Evolutionary conservation across 352 stramenopile species (phyloP).

Genomic region (Globisporangium cederbergense): DNA sequence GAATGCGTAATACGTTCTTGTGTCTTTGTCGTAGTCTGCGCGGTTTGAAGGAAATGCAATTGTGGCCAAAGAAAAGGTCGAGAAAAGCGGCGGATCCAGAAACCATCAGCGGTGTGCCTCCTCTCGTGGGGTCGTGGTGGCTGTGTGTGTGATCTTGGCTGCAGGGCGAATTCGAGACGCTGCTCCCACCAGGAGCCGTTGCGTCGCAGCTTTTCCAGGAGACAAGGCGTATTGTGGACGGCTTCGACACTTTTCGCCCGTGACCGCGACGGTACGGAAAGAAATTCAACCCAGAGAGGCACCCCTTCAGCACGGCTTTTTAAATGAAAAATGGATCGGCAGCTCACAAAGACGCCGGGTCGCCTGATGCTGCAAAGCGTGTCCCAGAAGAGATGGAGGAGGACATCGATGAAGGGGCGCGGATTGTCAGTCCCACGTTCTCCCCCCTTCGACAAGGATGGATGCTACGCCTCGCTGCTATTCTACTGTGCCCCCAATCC

Average conservation of each 20-base stretch:
- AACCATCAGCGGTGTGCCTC: constrained; percentile 2
- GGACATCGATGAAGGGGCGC: not conserved
- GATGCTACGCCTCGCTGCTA: too few relatives aligned
- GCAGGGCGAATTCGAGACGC: constrained; percentile 2
- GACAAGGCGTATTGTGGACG: not conserved
- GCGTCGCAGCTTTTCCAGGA: not conserved
- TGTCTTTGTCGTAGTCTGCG: constrained; percentile 4
- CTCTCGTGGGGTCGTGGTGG: not conserved
- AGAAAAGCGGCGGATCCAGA: constrained; percentile 14
- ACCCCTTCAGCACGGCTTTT: not conserved
- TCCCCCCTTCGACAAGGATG: not conserved
- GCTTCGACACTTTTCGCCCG: not conserved
- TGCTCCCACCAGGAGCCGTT: constrained; percentile 6
- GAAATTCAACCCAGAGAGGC: not conserved
- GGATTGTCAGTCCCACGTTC: not conserved
- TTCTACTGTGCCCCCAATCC: too few relatives aligned
- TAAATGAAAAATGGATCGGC: not conserved
- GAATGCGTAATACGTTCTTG: constrained; percentile 1
- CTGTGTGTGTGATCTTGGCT: constrained; percentile 5
- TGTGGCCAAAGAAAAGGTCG: constrained; percentile 13
- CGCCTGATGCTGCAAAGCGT: not conserved
- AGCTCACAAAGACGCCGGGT: not conserved
- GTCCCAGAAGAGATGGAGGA: not conserved
- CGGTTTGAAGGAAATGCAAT: constrained; percentile 17
- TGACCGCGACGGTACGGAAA: not conserved